A percentile compares a stretch with the other conserved stretches of the same genome.
Evolutionary conservation across 805 yeast species (phyloP).

Genomic region (Metschnikowia aberdeeniae): DNA sequence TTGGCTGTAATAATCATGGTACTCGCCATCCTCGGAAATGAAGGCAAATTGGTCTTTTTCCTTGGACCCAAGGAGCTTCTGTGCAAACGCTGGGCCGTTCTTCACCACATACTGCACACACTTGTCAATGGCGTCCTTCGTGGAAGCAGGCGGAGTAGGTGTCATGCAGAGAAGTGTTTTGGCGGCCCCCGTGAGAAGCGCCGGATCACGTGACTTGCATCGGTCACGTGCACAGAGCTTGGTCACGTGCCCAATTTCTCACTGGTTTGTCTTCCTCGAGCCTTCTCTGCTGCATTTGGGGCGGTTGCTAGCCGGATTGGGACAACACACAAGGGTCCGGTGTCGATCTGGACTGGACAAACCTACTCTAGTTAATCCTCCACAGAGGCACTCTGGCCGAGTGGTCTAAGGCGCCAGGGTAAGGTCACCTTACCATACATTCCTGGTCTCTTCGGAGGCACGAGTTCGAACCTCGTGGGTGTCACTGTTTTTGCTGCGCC

Average conservation of each 20-base stretch:
- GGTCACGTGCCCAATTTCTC: no score
- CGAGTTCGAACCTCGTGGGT: slow-evolving; percentile 26
- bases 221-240: no score
- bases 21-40: slow-evolving; percentile 49
- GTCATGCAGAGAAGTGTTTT: background rate
- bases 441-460: slow-evolving; percentile 25
- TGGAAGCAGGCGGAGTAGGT: slow-evolving; percentile 32
- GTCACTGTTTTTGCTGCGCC: slow-evolving; percentile 13
- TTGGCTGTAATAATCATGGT: slow-evolving; percentile 49
- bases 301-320: no score
- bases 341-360: no score
- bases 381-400: slow-evolving; percentile 21
- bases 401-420: slow-evolving; percentile 25
- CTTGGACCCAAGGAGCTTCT: slow-evolving; percentile 47
- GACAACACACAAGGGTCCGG: no score
- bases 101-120: slow-evolving; percentile 67
- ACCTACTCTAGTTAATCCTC: background rate
- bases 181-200: background rate
- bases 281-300: no score
- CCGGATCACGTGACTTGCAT: background rate
- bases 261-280: no score
- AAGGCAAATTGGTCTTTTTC: slow-evolving; percentile 60
- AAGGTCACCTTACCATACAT: slow-evolving; percentile 24
- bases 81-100: slow-evolving; percentile 67
- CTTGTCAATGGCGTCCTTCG: slow-evolving; percentile 55